Evolutionary conservation across 331 rosid species (phyloP).

Genomic region (Phaseolus coccineus): DNA sequence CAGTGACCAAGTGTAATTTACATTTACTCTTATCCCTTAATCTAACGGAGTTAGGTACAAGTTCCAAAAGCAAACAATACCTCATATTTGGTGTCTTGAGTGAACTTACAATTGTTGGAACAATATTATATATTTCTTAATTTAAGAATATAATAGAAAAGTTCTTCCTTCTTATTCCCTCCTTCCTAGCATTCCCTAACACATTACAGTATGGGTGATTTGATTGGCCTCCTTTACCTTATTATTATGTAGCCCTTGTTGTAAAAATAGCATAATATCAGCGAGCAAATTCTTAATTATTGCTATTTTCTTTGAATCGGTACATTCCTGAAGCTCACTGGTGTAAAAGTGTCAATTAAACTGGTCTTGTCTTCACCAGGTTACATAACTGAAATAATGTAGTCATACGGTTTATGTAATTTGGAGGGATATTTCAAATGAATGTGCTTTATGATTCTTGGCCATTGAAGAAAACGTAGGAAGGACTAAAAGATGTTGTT

Average conservation of each 20-base stretch:
- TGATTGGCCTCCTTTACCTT: background rate
- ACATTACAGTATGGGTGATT: background rate
- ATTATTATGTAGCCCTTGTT: background rate
- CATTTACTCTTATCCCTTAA: no score
- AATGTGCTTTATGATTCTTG: background rate
- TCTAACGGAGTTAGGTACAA: no score
- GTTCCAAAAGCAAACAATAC: no score
- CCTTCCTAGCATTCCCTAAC: background rate
- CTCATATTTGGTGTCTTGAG: no score
- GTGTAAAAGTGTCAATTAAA: background rate
- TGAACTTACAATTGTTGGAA: no score
- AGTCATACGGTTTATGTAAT: no score
- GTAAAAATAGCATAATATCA: background rate
- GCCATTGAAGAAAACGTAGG: background rate
- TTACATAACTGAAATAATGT: background rate
- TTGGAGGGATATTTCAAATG: background rate
- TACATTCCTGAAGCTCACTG: constrained; percentile 7
- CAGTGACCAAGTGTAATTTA: no score
- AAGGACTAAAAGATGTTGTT: background rate
- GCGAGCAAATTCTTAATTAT: background rate
- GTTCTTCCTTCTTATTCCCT: background rate
- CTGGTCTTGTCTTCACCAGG: background rate
- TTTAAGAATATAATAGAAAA: background rate
- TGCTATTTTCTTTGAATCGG: background rate
- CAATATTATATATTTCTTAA: background rate